phyloP scores from a whole-genome alignment of 208 protist species.

The Acanthamoeba lenticulata region DNA sequence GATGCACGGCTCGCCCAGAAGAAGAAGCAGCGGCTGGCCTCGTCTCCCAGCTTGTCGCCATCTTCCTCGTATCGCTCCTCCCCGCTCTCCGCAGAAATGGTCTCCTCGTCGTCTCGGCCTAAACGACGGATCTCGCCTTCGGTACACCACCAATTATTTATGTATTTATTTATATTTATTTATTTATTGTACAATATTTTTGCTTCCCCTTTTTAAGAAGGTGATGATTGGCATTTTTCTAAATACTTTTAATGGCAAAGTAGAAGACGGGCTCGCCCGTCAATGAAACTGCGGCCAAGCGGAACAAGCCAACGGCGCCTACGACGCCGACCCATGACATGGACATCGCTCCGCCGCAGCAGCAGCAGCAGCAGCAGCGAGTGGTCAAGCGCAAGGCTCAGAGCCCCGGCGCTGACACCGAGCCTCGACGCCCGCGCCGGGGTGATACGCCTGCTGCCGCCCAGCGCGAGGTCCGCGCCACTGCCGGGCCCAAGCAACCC shows the following conservation, averaged over 20 bases:
- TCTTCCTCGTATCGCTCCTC: no score
- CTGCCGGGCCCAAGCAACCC: background rate
- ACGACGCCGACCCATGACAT: background rate
- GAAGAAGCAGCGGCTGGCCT: no score
- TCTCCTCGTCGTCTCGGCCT: no score
- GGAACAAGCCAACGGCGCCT: background rate
- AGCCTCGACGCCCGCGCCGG: no score
- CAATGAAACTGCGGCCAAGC: background rate
- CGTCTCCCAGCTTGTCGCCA: no score
- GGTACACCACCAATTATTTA: background rate
- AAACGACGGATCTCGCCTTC: background rate
- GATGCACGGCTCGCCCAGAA: no score
- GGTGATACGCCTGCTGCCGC: no score
- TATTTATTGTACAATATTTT: background rate
- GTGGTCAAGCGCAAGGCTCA: constrained; percentile 47
- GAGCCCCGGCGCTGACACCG: background rate
- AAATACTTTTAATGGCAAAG: no score
- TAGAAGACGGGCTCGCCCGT: constrained; percentile 24
- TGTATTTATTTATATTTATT: background rate
- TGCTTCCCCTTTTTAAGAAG: no score
- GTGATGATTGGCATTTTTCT: no score
- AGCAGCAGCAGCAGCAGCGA: background rate
- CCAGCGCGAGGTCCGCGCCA: background rate
- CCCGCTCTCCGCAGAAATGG: no score
- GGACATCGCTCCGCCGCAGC: background rate